Evolutionary conservation across 2,329 filamentous ascomycete species (phyloP).

Genomic region (Aurifilum marmelostoma): DNA sequence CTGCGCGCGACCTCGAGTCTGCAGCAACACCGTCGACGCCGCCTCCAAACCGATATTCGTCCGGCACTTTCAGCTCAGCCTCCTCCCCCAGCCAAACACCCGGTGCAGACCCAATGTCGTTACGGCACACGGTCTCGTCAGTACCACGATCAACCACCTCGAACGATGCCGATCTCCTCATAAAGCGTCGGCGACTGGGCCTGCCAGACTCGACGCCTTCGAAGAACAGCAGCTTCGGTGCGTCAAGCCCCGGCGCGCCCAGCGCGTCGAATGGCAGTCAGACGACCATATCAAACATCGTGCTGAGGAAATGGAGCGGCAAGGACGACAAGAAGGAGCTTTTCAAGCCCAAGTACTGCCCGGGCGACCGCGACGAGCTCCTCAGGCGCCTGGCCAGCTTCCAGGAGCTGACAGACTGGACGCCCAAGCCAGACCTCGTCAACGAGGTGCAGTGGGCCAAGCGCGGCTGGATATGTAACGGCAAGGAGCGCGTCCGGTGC

Average conservation of each 20-base stretch:
- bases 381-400: slow-evolving; percentile 83
- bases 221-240: slow-evolving; percentile 30
- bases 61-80: slow-evolving; percentile 22
- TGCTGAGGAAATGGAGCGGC: slow-evolving; percentile 46
- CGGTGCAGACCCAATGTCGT: slow-evolving; percentile 32
- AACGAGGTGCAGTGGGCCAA: slow-evolving; percentile 95
- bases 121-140: slow-evolving; percentile 32
- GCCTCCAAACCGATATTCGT: slow-evolving; percentile 26
- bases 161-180: slow-evolving; percentile 48
- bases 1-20: slow-evolving; percentile 36
- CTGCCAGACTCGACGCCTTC: slow-evolving; percentile 46
- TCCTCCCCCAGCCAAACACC: slow-evolving; percentile 28
- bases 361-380: slow-evolving; percentile 82
- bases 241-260: slow-evolving; percentile 20
- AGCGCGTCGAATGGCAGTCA: slow-evolving; percentile 26
- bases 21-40: slow-evolving; percentile 36
- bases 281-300: slow-evolving; percentile 46
- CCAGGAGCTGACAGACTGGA: slow-evolving; percentile 89
- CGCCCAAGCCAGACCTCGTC: slow-evolving; percentile 84
- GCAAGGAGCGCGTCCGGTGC: slow-evolving; percentile 82
- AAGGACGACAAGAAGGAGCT: slow-evolving; percentile 34
- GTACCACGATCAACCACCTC: slow-evolving; percentile 32
- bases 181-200: slow-evolving; percentile 58
- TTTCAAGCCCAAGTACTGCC: slow-evolving; percentile 72
- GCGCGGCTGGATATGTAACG: slow-evolving; percentile 85